Evolutionary conservation across 2,329 filamentous ascomycete species (phyloP).

Genomic region (Talaromyces sp.): DNA sequence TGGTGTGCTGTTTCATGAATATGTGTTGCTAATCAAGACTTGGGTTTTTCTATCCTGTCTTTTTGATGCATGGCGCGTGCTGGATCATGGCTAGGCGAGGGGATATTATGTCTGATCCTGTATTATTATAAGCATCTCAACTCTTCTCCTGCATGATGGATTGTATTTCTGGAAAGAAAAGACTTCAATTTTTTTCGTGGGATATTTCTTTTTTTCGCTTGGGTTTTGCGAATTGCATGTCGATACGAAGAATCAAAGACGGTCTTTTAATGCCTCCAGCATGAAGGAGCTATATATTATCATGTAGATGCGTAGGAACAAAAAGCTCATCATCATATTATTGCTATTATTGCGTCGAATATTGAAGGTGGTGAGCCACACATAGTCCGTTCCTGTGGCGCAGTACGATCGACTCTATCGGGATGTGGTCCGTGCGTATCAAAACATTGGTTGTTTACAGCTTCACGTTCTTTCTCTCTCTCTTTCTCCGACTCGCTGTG

Average conservation of each 20-base stretch:
- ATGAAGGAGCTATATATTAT: neutral
- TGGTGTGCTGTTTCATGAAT: slow-evolving; percentile 7
- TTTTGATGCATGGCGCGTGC: slow-evolving; percentile 13
- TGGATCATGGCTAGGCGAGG: slow-evolving; percentile 12
- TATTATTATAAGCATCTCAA: slow-evolving; percentile 31
- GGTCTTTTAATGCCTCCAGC: neutral
- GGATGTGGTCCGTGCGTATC: neutral
- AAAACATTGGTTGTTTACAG: neutral
- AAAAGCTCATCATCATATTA: neutral
- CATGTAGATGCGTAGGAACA: neutral
- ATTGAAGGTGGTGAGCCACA: neutral
- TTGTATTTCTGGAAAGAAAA: neutral
- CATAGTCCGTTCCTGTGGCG: neutral
- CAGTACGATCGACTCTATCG: neutral
- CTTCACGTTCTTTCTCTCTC: neutral
- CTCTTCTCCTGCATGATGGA: slow-evolving; percentile 19
- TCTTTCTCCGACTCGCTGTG: neutral
- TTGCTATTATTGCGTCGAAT: too few species aligned
- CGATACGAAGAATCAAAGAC: neutral
- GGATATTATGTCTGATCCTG: slow-evolving; percentile 12
- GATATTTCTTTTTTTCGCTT: neutral
- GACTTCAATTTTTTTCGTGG: neutral
- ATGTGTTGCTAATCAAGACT: neutral
- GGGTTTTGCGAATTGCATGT: neutral
- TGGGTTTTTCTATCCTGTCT: neutral